phyloP scores from a whole-genome alignment of 106 monocot species.

The Iris macrosiphon region DNA sequence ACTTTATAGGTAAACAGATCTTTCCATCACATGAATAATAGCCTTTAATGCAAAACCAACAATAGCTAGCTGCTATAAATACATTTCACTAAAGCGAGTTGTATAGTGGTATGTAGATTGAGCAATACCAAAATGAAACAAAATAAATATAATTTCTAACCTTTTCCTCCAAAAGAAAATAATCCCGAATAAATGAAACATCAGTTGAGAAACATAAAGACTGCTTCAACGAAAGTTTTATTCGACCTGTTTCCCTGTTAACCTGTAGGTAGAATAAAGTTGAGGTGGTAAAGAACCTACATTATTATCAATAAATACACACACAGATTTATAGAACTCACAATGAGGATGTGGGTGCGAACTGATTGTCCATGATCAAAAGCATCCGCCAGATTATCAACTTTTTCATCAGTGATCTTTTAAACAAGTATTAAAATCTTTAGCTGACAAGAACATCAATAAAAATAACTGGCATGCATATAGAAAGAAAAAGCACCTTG shows the following conservation, averaged over 20 bases:
- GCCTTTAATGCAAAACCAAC: too few relatives aligned
- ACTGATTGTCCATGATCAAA: conserved; percentile 93
- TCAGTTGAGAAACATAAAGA: conserved; percentile 80
- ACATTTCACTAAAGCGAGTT: too few relatives aligned
- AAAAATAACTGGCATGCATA: background rate
- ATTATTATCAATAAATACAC: background rate
- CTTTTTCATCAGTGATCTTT: conserved; percentile 50
- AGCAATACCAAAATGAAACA: too few relatives aligned
- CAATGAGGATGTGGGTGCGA: conserved; percentile 63
- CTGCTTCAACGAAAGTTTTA: conserved; percentile 79
- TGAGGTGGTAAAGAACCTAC: background rate
- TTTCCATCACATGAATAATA: too few relatives aligned
- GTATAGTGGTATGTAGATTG: too few relatives aligned
- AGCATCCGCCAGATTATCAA: conserved; percentile 45
- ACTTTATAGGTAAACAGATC: too few relatives aligned
- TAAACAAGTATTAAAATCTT: conserved; percentile 17
- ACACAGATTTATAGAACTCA: conserved; percentile 21
- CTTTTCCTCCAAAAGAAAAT: conserved; percentile 84
- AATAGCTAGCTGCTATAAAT: too few relatives aligned
- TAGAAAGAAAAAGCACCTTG: conserved; percentile 33
- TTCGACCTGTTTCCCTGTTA: conserved; percentile 49
- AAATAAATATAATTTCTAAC: conserved; percentile 20
- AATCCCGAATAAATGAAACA: conserved; percentile 61
- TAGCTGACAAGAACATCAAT: conserved; percentile 8
- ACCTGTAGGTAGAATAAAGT: conserved; percentile 33